Evolutionary conservation across 1,284 basidiomycete species (phyloP), one percentile per base, ranked within the genome.

Genomic region (Puccinia sorghi): DNA sequence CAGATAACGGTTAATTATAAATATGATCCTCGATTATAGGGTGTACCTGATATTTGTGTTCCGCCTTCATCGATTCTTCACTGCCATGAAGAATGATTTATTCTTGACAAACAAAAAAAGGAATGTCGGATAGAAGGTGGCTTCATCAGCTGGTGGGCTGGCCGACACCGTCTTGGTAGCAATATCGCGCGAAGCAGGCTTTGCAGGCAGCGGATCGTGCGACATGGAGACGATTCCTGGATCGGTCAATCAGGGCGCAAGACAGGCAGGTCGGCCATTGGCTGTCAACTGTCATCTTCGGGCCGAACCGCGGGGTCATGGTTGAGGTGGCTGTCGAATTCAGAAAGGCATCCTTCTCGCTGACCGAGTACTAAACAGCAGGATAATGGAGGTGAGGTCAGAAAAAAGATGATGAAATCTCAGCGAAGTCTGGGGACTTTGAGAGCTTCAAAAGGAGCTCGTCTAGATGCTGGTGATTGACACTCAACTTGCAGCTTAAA

Each of bases 241-340:
- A 39, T n/a, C 74, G 48, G 43, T 76, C 74, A 69, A 76, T 56
- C 64, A 86, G 79, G 4, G 85, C 86, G 76, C 86, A 87, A 20
- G 86, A 85, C 43, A 87, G 82, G 72, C 85, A 86, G n/a, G 83
- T 83, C 13, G 85, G 82, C 84, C 84, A 86, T 39, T 84, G 71
- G 7, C 48, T 8, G 15, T 81, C 80, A 63, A 69, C 48, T 32
- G 6, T 69, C 66, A 27, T 69, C n/a, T 39, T 37, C 5, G 66
- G 15, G 6, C 50, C 50, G 25, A 52, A 32, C 2, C 48, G 25
- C 13, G 66, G 50, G 46, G 2, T 27, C 22, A 22, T 17, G n/a
- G 61, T 64, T 22, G 61, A 43, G n/a, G 43, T 64, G 12, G 39
- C 25, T 22, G 25, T 41, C 39, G 61, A 64, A 20, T 11, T 43